These are phyloP conservation scores for Vachellia pachyceras DNA, from an alignment of 306 rosid species.

Conservation along the genomic window DNA sequence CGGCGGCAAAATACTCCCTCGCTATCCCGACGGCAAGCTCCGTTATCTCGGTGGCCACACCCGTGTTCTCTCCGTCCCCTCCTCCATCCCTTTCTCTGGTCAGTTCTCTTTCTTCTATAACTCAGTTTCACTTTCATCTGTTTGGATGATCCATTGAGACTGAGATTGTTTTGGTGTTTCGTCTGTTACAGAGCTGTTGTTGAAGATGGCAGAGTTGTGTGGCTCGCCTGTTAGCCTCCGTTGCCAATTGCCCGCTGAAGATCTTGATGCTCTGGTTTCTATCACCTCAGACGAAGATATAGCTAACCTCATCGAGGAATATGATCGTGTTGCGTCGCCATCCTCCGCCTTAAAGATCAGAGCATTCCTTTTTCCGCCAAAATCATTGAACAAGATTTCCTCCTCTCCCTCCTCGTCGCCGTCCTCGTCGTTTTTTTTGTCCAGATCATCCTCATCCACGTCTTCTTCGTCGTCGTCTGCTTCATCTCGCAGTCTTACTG, in stretches of 20 bases:
- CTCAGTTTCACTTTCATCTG: not conserved
- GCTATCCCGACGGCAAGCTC: conserved; percentile 73
- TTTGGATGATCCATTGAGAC: not conserved
- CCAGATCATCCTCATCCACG: conserved; percentile 40
- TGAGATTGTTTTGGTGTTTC: conserved; percentile 20
- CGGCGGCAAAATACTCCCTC: conserved; percentile 76
- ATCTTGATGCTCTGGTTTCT: conserved; percentile 74
- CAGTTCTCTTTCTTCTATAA: conserved; percentile 23
- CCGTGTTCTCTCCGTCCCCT: conserved; percentile 64
- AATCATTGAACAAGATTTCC: conserved; percentile 41
- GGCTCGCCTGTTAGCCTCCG: conserved; percentile 63
- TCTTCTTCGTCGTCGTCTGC: conserved; percentile 46
- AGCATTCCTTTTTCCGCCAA: conserved; percentile 62
- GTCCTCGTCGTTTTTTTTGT: conserved; percentile 42
- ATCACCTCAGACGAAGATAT: conserved; percentile 73
- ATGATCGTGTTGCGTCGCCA: conserved; percentile 53
- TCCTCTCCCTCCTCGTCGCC: conserved; percentile 46
- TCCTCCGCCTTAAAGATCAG: conserved; percentile 61
- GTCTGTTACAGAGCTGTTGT: conserved; percentile 53
- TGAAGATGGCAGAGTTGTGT: conserved; percentile 61
- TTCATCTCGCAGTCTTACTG: conserved; percentile 10
- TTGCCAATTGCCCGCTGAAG: conserved; percentile 73
- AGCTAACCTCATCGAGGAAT: conserved; percentile 65
- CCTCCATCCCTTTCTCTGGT: conserved; percentile 67
- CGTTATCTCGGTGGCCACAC: conserved; percentile 73